Evolutionary conservation across 257 asterid species (phyloP).

Genomic region (Solanum bulbocastanum): DNA sequence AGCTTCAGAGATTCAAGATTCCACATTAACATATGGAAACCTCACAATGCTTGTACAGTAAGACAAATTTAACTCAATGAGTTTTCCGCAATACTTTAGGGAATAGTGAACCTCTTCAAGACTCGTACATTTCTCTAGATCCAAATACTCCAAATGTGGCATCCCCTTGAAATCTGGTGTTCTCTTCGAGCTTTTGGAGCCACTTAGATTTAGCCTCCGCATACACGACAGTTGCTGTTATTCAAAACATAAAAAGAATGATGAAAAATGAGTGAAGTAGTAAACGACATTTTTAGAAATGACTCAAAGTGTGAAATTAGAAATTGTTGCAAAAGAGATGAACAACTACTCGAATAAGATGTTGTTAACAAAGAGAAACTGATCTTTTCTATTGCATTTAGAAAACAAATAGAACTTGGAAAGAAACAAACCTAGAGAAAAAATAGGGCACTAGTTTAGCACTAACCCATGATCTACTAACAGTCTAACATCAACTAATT

Average conservation of each 20-base stretch:
- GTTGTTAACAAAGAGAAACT: no score
- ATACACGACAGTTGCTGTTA: background rate
- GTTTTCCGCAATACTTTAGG: background rate
- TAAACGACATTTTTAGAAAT: no score
- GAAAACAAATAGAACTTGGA: no score
- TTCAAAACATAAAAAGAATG: background rate
- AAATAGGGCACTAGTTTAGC: no score
- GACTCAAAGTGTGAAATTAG: background rate
- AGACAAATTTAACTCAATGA: background rate
- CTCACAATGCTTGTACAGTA: background rate
- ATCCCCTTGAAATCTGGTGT: background rate
- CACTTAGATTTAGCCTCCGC: background rate
- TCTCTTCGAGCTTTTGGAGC: background rate
- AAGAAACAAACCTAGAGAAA: no score
- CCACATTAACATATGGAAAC: background rate
- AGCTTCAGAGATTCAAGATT: background rate
- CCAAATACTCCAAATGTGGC: background rate
- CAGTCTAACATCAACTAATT: no score
- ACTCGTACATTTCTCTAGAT: fast-evolving
- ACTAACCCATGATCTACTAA: no score
- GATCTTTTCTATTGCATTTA: no score
- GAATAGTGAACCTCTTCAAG: background rate
- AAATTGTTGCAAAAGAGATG: background rate
- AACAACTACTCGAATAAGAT: no score
- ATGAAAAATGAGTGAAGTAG: no score